Base-by-base conservation (phyloP, 176 grass and related monocot species). In the Triticum aestivum region DNA sequence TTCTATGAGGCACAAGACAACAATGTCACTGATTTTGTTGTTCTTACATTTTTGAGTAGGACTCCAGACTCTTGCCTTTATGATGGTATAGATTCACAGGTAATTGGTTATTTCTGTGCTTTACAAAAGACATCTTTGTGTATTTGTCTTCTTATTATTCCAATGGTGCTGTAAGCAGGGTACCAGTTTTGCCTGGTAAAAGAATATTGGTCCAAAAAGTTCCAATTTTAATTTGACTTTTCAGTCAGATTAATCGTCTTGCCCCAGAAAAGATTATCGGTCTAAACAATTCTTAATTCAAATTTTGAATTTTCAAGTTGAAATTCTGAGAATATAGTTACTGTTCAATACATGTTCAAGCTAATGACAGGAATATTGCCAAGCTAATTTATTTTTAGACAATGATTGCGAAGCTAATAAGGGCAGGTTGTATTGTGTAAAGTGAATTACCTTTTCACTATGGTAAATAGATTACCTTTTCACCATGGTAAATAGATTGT, bases 71-170 rank as follows among this genome's bases (percentile, higher is more conserved):
- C 92, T 80, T 89, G 77, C 79, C 71, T 98, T 66, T 98, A 98
- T 88, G 93, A 94, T 85, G 93, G 93, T 76, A 94, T 94, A 80
- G 96, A 98, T 75, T 89, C 93, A 61, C 96, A 98, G 96, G 96
- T 98, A 95, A 86, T 10, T 67, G 45, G 20, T 83, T 56, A 73
- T 73, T 58, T 61, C 37, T 8, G 5, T 58, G 12, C 49, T 61
- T 41, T 47, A 79, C 62, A 11, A 67, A 65, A 34, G 4, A 54
- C 29, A 56, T 85, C 21, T 75, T 62, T 10, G 66, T 78, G 42
- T 73, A 6, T 49, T 24, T 87, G 3, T 83, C 27, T 83, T 73
- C 18, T 58, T 68, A 44, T 72, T 21, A 64, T 44, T 62, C 51
- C 65, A 23, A 4, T 5, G 21, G 65, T 26, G 18, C 18, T 61